phyloP scores from a whole-genome alignment of 164 flowering plant genomes.

The Vitis riparia region DNA sequence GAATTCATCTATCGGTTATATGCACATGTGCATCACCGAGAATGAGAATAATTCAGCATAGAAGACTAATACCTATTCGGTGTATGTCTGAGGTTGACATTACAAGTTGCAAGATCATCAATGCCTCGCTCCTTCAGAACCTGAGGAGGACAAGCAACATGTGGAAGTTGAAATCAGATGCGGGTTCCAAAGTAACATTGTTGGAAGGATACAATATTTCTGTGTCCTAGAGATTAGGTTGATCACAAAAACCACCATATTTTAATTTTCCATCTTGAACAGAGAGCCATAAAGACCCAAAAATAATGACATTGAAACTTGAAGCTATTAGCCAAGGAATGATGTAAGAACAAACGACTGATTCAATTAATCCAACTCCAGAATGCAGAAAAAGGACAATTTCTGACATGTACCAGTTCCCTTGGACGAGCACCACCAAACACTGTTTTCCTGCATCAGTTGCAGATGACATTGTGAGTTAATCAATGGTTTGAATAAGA shows the following conservation, averaged over 20 bases:
- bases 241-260: no score
- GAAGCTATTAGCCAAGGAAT: background rate
- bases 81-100: background rate
- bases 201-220: no score
- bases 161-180: no score
- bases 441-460: conserved; percentile 13
- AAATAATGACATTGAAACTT: background rate
- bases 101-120: background rate
- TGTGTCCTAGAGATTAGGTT: no score
- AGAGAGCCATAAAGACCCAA: no score
- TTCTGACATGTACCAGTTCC: conserved; percentile 8
- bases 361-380: background rate
- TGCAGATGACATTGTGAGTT: background rate
- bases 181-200: no score
- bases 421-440: conserved; percentile 18
- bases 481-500: background rate
- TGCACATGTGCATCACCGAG: background rate
- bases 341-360: background rate
- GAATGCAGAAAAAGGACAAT: background rate
- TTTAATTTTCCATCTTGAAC: no score
- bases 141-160: background rate
- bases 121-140: conserved; percentile 10
- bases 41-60: background rate
- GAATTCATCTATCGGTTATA: background rate
- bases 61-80: background rate